Evolutionary conservation across 2,329 filamentous ascomycete genomes (phyloP).

Genomic region (Fusarium haematococcum): DNA sequence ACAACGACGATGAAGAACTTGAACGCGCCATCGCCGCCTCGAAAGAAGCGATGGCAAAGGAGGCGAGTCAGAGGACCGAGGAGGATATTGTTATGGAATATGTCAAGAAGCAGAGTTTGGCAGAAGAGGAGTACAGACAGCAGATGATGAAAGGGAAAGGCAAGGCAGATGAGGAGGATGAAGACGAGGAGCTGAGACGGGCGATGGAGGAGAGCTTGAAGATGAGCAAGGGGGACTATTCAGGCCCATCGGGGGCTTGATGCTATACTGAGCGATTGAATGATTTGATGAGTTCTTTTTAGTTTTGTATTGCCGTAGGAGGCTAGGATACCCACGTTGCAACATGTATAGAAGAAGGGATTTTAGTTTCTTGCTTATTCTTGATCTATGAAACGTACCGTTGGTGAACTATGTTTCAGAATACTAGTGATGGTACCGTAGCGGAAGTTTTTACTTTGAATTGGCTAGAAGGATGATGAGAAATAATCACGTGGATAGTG

Average conservation of each 20-base stretch:
- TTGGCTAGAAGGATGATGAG: background rate
- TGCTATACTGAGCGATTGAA: background rate
- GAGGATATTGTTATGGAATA: conserved; percentile 81
- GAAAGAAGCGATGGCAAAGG: conserved; percentile 54
- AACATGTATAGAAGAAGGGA: background rate
- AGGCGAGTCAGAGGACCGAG: conserved; percentile 63
- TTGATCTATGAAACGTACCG: background rate
- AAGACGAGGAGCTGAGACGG: conserved; percentile 67
- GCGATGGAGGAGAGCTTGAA: conserved; percentile 69
- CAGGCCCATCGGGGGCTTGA: conserved; percentile 42
- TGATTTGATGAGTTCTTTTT: background rate
- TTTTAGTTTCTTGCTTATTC: background rate
- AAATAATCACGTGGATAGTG: background rate
- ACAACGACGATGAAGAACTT: conserved; percentile 45
- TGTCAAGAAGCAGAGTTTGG: conserved; percentile 79
- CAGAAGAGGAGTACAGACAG: conserved; percentile 69
- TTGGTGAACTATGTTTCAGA: background rate
- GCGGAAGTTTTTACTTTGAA: background rate
- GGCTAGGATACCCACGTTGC: conserved; percentile 28
- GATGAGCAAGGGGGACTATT: conserved; percentile 47
- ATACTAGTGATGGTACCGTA: background rate
- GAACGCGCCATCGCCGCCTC: conserved; percentile 56
- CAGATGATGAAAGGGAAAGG: conserved; percentile 51
- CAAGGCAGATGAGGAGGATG: conserved; percentile 47
- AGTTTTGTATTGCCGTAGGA: conserved; percentile 2